These are phyloP conservation scores for Zasmidium angulare DNA, from an alignment of 2,329 filamentous ascomycete genomes.

Conservation along the genomic window DNA sequence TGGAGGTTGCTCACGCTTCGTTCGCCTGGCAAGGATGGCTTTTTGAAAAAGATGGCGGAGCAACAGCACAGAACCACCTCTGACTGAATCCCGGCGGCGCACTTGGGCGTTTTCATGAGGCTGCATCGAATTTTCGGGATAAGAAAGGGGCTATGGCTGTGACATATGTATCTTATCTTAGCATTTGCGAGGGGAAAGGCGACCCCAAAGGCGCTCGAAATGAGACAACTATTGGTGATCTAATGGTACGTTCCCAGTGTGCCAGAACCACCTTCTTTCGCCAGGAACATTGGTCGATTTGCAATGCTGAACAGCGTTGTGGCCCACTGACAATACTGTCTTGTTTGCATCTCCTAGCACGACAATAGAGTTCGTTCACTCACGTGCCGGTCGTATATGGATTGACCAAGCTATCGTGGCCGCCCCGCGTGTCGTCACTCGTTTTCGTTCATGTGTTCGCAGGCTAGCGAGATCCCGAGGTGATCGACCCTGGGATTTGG, in stretches of 20 bases:
- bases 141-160: slow-evolving; percentile 4
- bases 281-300: too few species aligned
- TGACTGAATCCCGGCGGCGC: neutral
- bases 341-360: too few species aligned
- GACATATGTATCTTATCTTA: slow-evolving; percentile 6
- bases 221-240: neutral
- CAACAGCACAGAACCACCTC: slow-evolving; percentile 8
- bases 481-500: neutral
- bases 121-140: slow-evolving; percentile 5
- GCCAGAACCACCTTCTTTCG: too few species aligned
- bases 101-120: slow-evolving; percentile 5
- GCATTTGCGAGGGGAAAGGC: neutral
- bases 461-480: neutral
- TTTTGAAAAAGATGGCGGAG: neutral
- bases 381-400: too few species aligned
- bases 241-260: neutral
- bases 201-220: neutral
- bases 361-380: too few species aligned
- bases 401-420: too few species aligned
- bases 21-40: slow-evolving; percentile 1
- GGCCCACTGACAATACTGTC: too few species aligned
- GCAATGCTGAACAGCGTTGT: too few species aligned
- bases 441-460: too few species aligned
- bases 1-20: neutral
- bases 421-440: too few species aligned